A percentile compares a stretch with the other conserved stretches of the same genome.
These are phyloP conservation scores for Medicago lupulina DNA, from an alignment of 306 rosid species.

Conservation along the genomic window DNA sequence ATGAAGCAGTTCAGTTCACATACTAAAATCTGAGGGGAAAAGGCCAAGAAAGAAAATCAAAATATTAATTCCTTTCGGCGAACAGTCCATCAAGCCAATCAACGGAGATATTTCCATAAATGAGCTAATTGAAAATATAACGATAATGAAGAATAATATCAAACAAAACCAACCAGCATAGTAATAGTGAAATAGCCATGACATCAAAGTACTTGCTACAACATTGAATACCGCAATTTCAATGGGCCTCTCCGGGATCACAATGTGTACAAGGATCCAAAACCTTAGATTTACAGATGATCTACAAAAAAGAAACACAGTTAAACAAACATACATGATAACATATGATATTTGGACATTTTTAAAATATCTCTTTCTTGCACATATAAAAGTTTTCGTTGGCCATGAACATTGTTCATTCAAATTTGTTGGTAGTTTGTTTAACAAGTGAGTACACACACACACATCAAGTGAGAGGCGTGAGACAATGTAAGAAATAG, in stretches of 20 bases:
- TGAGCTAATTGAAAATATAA: neutral
- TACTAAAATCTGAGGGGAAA: too few species aligned
- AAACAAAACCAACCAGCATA: constrained; percentile 20
- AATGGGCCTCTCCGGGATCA: constrained; percentile 96
- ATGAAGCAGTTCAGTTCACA: neutral
- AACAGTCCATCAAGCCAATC: constrained; percentile 11
- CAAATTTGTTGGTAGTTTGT: too few species aligned
- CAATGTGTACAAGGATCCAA: constrained; percentile 94
- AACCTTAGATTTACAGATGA: constrained; percentile 79
- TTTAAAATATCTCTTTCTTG: too few species aligned
- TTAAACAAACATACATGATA: too few species aligned
- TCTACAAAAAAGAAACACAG: constrained; percentile 44
- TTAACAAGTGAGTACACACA: too few species aligned
- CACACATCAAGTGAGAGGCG: too few species aligned
- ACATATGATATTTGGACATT: too few species aligned
- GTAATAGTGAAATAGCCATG: constrained; percentile 22
- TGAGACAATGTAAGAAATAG: too few species aligned
- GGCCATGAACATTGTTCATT: too few species aligned
- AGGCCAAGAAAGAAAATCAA: constrained; percentile 6
- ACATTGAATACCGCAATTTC: constrained; percentile 87
- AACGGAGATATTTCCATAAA: constrained; percentile 9
- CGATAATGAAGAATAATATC: constrained; percentile 35
- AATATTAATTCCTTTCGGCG: neutral
- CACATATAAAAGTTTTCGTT: too few species aligned
- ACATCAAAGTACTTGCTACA: constrained; percentile 74